phyloP scores from a whole-genome alignment of 345 rosid genomes.

The Draba incana region DNA sequence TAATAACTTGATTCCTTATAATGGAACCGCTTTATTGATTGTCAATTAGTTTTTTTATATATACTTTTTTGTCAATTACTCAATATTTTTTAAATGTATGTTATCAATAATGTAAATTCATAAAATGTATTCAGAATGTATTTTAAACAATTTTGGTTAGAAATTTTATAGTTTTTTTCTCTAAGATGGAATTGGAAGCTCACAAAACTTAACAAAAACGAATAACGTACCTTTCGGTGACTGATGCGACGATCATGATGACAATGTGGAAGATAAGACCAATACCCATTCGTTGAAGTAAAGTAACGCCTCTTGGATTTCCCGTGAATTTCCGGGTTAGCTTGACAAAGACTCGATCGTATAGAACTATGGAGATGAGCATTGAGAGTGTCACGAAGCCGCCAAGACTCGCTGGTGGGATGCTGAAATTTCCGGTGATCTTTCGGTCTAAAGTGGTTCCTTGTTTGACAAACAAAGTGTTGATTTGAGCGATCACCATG shows the following conservation, averaged over 20 bases:
- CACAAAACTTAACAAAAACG: background rate
- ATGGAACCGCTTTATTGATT: background rate
- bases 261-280: conserved; percentile 57
- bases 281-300: conserved; percentile 79
- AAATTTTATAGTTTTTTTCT: background rate
- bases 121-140: too few relatives aligned
- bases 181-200: background rate
- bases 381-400: conserved; percentile 72
- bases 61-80: conserved; percentile 4
- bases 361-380: conserved; percentile 57
- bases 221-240: conserved; percentile 45
- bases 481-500: conserved; percentile 72
- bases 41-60: background rate
- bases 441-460: conserved; percentile 79
- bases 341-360: conserved; percentile 61
- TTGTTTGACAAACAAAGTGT: conserved; percentile 87
- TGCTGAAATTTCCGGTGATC: conserved; percentile 49
- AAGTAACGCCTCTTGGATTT: conserved; percentile 73
- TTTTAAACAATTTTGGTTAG: background rate
- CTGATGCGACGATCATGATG: conserved; percentile 56
- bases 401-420: conserved; percentile 73
- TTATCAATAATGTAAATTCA: background rate
- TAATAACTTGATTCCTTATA: background rate
- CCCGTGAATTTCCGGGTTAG: conserved; percentile 46
- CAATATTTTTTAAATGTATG: background rate